phyloP scores from a whole-genome alignment of 2,329 filamentous ascomycete species.

The Pseudocercospora cruenta region DNA sequence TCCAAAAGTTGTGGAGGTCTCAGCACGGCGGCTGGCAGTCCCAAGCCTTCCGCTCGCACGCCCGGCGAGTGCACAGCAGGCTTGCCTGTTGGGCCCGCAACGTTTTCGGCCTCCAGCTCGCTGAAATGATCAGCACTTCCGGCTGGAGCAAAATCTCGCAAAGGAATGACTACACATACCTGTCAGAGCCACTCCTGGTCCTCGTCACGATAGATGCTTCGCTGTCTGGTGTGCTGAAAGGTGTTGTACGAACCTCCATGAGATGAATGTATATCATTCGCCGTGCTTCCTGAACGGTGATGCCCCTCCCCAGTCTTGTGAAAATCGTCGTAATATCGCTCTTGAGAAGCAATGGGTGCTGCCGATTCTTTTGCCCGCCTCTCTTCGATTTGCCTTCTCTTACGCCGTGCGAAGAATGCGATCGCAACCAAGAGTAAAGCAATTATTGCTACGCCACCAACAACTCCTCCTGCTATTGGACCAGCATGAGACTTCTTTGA shows the following conservation, averaged over 20 bases:
- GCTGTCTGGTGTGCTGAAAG: slow-evolving; percentile 32
- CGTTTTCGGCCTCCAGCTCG: slow-evolving; percentile 22
- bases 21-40: slow-evolving; percentile 18
- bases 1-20: slow-evolving; percentile 27
- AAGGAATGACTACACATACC: slow-evolving; percentile 27
- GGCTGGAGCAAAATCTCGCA: slow-evolving; percentile 6
- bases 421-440: slow-evolving; percentile 10
- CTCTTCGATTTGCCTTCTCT: slow-evolving; percentile 15
- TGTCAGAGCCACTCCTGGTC: slow-evolving; percentile 33
- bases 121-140: slow-evolving; percentile 29
- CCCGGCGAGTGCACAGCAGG: slow-evolving; percentile 19
- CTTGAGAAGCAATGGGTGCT: not conserved
- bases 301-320: slow-evolving; percentile 18
- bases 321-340: slow-evolving; percentile 16
- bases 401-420: slow-evolving; percentile 16
- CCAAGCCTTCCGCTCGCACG: slow-evolving; percentile 20
- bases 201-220: slow-evolving; percentile 32
- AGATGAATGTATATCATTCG: slow-evolving; percentile 33
- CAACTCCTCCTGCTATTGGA: slow-evolving; percentile 22
- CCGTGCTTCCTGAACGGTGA: slow-evolving; percentile 30
- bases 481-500: slow-evolving; percentile 8
- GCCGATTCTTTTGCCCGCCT: slow-evolving; percentile 14
- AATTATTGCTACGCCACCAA: slow-evolving; percentile 19
- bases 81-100: not conserved
- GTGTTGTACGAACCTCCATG: slow-evolving; percentile 36